Evolutionary conservation across 768 basidiomycete genomes (phyloP).

Genomic region (Russula virescens): DNA sequence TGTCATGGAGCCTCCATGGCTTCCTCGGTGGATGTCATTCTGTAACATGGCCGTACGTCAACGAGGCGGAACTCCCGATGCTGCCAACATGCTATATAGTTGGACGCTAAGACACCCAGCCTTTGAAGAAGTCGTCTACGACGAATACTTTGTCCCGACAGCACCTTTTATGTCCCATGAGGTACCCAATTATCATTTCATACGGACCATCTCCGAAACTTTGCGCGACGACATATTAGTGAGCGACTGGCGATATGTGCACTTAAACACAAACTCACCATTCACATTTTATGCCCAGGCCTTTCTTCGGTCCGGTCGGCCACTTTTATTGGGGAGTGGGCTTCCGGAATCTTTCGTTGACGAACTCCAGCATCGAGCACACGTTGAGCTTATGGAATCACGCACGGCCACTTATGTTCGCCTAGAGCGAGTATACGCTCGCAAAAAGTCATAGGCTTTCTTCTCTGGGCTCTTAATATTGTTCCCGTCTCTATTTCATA

Average conservation of each 20-base stretch:
- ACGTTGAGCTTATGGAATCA: constrained; percentile 47
- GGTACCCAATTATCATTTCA: constrained; percentile 29
- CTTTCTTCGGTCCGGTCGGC: constrained; percentile 61
- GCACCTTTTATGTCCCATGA: constrained; percentile 41
- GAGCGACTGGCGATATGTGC: background rate
- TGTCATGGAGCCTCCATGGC: constrained; percentile 48
- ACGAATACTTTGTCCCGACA: constrained; percentile 59
- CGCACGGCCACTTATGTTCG: constrained; percentile 45
- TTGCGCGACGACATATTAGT: constrained; percentile 61
- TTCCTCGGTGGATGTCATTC: constrained; percentile 57
- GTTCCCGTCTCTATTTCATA: constrained; percentile 1
- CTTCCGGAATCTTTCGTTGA: constrained; percentile 48
- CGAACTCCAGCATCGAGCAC: constrained; percentile 46
- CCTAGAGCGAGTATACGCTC: constrained; percentile 57
- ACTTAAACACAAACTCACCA: background rate
- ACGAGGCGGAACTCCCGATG: constrained; percentile 59
- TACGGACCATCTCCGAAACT: constrained; percentile 22
- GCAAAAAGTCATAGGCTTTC: constrained; percentile 34
- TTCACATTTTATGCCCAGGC: constrained; percentile 35
- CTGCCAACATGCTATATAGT: constrained; percentile 46
- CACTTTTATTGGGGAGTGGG: constrained; percentile 60
- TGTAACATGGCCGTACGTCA: constrained; percentile 46
- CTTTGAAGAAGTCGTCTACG: constrained; percentile 54
- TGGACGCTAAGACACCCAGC: constrained; percentile 51
- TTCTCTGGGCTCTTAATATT: background rate